Conservation (phyloP, 129 eudicot genomes). For the Flaveria linearis region DNA sequence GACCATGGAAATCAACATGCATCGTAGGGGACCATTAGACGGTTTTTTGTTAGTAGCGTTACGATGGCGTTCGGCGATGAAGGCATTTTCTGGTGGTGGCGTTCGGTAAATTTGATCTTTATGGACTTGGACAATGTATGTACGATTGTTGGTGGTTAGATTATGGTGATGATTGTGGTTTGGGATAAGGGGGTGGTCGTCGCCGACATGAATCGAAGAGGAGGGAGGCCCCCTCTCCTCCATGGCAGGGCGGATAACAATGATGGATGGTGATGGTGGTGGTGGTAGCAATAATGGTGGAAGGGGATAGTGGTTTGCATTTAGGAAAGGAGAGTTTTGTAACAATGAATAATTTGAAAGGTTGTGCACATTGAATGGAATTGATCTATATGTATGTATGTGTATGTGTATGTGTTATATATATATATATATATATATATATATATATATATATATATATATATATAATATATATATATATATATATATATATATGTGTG, state of each 20-base stretch:
- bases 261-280: conserved; percentile 19
- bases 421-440: no score
- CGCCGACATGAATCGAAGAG: conserved; percentile 17
- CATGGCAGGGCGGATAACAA: conserved; percentile 44
- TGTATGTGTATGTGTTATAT: no score
- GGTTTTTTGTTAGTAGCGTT: not conserved
- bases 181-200: conserved; percentile 10
- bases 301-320: conserved; percentile 11
- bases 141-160: conserved; percentile 23
- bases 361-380: conserved; percentile 33
- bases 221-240: conserved; percentile 54
- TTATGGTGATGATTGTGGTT: not conserved
- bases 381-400: not conserved
- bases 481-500: no score
- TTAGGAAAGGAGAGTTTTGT: conserved; percentile 9
- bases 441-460: no score
- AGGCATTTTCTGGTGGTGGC: conserved; percentile 49
- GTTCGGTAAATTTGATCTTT: conserved; percentile 54
- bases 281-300: not conserved
- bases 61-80: conserved; percentile 25
- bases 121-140: conserved; percentile 48
- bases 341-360: conserved; percentile 21
- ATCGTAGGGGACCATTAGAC: conserved; percentile 15
- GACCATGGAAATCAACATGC: conserved; percentile 13
- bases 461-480: no score